These are phyloP conservation scores for Ceratocystis colombiana DNA, from an alignment of 2,329 filamentous ascomycete genomes.

Conservation along the genomic window DNA sequence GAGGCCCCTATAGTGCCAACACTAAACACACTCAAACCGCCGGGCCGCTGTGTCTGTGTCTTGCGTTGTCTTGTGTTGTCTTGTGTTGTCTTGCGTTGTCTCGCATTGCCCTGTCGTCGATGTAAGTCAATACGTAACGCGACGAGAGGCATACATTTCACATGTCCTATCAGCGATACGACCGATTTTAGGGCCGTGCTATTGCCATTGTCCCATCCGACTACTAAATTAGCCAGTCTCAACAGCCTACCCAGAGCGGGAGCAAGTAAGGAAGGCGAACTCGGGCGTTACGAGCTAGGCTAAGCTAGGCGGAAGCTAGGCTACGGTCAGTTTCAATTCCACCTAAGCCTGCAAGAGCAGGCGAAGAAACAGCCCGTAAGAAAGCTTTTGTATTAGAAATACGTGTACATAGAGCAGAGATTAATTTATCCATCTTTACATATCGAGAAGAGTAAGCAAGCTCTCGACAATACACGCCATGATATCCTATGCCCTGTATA, in stretches of 20 bases:
- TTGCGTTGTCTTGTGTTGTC: too few species aligned
- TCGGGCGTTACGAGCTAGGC: not conserved
- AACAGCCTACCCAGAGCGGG: not conserved
- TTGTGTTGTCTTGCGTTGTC: too few species aligned
- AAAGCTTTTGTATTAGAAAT: not conserved
- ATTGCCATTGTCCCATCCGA: not conserved
- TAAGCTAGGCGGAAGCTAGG: not conserved
- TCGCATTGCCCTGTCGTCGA: too few species aligned
- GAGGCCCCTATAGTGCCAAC: too few species aligned
- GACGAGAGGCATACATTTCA: not conserved
- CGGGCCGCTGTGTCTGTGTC: too few species aligned
- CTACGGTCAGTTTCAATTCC: not conserved
- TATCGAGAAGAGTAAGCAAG: not conserved
- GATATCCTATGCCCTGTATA: not conserved
- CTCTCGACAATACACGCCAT: not conserved
- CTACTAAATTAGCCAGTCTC: conserved; percentile 5
- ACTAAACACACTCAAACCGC: too few species aligned
- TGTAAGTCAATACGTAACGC: not conserved
- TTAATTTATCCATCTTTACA: too few species aligned
- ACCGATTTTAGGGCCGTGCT: not conserved
- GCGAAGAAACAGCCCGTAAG: not conserved
- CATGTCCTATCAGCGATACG: not conserved
- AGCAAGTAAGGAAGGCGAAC: not conserved
- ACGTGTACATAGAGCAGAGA: not conserved
- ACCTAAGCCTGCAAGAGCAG: not conserved